Evolutionary conservation across 2,329 filamentous ascomycete species (phyloP).

Genomic region (Sarocladium strictum): DNA sequence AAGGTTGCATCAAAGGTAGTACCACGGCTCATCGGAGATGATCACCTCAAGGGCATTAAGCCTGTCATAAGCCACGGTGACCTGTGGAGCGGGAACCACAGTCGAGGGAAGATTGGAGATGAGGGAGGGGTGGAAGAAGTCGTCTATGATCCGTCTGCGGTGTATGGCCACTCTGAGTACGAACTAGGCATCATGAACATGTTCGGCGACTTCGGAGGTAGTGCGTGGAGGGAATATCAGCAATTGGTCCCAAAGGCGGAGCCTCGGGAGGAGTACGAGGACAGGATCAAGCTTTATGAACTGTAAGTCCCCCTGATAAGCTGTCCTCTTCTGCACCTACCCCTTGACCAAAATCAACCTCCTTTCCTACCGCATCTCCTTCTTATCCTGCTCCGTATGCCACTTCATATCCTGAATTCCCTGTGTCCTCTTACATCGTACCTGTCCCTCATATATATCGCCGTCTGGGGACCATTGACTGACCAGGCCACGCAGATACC

Average conservation of each 20-base stretch:
- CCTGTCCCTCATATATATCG: too few species aligned
- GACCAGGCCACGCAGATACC: conserved; percentile 52
- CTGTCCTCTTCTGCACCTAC: too few species aligned
- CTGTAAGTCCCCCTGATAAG: conserved; percentile 57
- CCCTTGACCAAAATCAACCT: too few species aligned
- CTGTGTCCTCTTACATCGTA: too few species aligned
- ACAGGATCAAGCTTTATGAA: conserved; percentile 76
- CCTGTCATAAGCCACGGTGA: conserved; percentile 87
- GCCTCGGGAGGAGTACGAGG: conserved; percentile 77
- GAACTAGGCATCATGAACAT: conserved; percentile 93
- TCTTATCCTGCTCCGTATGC: too few species aligned
- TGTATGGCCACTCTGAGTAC: conserved; percentile 84
- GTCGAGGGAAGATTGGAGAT: not conserved
- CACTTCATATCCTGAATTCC: too few species aligned
- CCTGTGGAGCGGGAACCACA: conserved; percentile 69
- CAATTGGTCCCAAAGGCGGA: conserved; percentile 70
- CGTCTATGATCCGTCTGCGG: conserved; percentile 74
- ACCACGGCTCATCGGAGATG: conserved; percentile 66
- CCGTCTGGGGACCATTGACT: conserved; percentile 17
- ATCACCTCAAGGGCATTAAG: conserved; percentile 55
- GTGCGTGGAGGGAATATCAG: conserved; percentile 75
- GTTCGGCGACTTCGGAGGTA: conserved; percentile 79
- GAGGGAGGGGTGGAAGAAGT: conserved; percentile 59
- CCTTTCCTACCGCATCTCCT: too few species aligned
- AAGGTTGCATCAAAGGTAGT: conserved; percentile 56